Evolutionary conservation across 2,329 filamentous ascomycete species (phyloP).

Genomic region (Didymosphaeria variabile): DNA sequence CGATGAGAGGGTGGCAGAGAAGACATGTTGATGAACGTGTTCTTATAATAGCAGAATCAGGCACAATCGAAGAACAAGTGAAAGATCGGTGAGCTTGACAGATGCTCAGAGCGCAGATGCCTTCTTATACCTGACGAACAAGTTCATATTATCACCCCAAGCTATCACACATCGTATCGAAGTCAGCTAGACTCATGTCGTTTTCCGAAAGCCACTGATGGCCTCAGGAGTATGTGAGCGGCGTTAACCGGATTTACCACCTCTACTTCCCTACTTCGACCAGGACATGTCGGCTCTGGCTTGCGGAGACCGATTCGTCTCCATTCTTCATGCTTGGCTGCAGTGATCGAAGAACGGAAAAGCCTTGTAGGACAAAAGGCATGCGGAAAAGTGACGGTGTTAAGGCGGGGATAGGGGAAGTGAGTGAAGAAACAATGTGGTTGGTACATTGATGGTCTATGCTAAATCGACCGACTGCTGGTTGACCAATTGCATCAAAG

Average conservation of each 20-base stretch:
- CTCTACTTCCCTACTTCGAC: neutral
- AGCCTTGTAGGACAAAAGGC: neutral
- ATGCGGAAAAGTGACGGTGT: constrained; percentile 4
- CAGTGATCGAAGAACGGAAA: neutral
- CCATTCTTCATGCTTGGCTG: no score
- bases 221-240: neutral
- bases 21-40: neutral
- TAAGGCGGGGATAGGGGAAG: neutral
- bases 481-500: no score
- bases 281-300: neutral
- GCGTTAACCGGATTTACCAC: constrained; percentile 1
- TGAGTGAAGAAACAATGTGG: neutral
- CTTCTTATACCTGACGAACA: neutral
- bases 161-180: no score
- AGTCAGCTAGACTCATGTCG: neutral
- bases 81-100: no score
- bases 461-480: no score
- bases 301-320: neutral
- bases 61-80: neutral
- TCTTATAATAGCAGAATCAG: no score
- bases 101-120: no score
- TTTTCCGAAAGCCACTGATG: neutral
- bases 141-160: neutral
- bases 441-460: no score
- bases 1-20: constrained; percentile 5